Conservation (phyloP, 805 yeast species). For the Kurtzmaniella fragi region DNA sequence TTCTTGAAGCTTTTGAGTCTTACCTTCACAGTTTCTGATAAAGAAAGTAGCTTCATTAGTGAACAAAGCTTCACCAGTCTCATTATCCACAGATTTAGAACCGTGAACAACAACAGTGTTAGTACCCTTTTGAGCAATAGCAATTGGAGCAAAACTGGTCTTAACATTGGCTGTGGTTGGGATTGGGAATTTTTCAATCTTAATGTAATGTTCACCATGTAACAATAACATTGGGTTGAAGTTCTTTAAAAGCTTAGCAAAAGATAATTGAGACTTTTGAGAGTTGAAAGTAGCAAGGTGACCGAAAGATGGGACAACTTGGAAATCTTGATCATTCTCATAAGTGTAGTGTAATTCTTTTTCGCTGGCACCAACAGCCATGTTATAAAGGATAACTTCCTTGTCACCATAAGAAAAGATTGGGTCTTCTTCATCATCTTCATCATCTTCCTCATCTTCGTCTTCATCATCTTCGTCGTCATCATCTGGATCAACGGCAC, state of each 20-base stretch:
- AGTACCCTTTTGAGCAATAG: constrained; percentile 77
- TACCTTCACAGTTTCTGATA: constrained; percentile 68
- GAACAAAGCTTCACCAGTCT: constrained; percentile 65
- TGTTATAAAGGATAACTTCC: constrained; percentile 77
- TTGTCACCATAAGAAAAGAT: constrained; percentile 57
- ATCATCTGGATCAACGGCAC: constrained; percentile 48
- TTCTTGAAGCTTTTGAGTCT: constrained; percentile 41
- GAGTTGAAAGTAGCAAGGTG: constrained; percentile 80
- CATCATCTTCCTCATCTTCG: constrained; percentile 37
- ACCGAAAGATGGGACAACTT: constrained; percentile 84
- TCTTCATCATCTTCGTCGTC: constrained; percentile 46
- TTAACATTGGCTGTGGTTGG: constrained; percentile 64
- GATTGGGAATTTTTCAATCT: constrained; percentile 68
- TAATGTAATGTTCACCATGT: constrained; percentile 94
- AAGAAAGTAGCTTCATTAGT: constrained; percentile 82
- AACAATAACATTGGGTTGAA: constrained; percentile 85
- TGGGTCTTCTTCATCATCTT: constrained; percentile 38
- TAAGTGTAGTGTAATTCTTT: constrained; percentile 73
- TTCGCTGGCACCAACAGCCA: constrained; percentile 83
- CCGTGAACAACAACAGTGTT: constrained; percentile 78
- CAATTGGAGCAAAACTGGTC: constrained; percentile 64
- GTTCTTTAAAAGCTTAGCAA: constrained; percentile 61
- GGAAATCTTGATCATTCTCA: constrained; percentile 74
- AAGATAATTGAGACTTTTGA: constrained; percentile 50
- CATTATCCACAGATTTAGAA: constrained; percentile 61